These are phyloP conservation scores for Amanita inopinata DNA, from an alignment of 768 basidiomycete genomes.

Conservation along the genomic window DNA sequence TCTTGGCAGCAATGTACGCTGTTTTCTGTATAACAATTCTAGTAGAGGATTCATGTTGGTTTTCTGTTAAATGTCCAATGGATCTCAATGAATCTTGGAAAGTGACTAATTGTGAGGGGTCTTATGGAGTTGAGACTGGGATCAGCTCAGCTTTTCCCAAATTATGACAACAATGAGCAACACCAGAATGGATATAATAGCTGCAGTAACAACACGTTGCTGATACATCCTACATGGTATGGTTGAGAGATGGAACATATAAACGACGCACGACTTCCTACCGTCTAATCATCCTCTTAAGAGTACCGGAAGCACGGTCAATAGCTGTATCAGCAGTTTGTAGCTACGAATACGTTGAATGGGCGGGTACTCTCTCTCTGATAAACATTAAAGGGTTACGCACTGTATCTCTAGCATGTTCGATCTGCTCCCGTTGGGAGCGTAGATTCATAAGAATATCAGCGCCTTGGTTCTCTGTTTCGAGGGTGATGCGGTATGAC, in stretches of 20 bases:
- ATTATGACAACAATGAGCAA: slow-evolving; percentile 74
- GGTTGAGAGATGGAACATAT: neutral
- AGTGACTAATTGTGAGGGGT: neutral
- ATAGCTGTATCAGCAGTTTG: slow-evolving; percentile 81
- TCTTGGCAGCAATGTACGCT: neutral
- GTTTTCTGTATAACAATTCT: slow-evolving; percentile 4
- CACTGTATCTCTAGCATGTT: slow-evolving; percentile 86
- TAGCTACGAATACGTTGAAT: slow-evolving; percentile 44
- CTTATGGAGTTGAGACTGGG: slow-evolving; percentile 3
- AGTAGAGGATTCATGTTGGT: neutral
- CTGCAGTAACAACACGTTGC: slow-evolving; percentile 80
- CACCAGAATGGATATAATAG: slow-evolving; percentile 78
- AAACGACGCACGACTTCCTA: slow-evolving; percentile 27
- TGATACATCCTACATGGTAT: slow-evolving; percentile 78
- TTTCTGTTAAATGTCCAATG: neutral
- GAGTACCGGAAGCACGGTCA: slow-evolving; percentile 82
- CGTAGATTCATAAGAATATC: slow-evolving; percentile 84
- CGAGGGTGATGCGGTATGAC: slow-evolving; percentile 84
- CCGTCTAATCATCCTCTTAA: slow-evolving; percentile 96
- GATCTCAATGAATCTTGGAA: neutral
- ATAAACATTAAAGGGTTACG: slow-evolving; percentile 16
- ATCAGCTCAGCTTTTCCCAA: slow-evolving; percentile 61
- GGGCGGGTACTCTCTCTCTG: neutral
- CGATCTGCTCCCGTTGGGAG: slow-evolving; percentile 87
- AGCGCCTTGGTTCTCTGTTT: slow-evolving; percentile 93